phyloP scores from a whole-genome alignment of 306 rosid species.

The Notholithocarpus densiflorus region DNA sequence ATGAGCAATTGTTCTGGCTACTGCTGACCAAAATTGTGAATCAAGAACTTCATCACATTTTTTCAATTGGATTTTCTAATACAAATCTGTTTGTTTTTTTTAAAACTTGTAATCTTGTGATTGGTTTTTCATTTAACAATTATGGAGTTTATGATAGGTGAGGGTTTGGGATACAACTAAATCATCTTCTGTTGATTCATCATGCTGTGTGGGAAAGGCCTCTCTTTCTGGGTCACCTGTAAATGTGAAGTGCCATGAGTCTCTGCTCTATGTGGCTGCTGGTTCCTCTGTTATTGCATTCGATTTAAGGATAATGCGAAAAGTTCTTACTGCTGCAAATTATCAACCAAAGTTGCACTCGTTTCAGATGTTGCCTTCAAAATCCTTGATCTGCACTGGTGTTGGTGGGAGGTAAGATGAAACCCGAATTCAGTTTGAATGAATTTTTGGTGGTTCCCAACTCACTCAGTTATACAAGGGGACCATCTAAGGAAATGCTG shows the following conservation, averaged over 20 bases:
- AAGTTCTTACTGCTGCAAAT: slow-evolving; percentile 51
- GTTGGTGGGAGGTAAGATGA: slow-evolving; percentile 51
- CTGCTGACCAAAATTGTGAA: neutral
- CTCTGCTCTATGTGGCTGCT: slow-evolving; percentile 64
- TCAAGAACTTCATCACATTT: neutral
- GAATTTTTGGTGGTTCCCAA: too few relatives aligned
- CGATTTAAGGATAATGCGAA: slow-evolving; percentile 85
- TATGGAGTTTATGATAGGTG: slow-evolving; percentile 43
- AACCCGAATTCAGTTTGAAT: neutral
- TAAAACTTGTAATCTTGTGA: neutral
- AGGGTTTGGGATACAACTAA: slow-evolving; percentile 78
- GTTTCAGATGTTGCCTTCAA: slow-evolving; percentile 59
- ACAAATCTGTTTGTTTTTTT: neutral
- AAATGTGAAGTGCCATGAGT: slow-evolving; percentile 72
- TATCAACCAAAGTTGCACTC: slow-evolving; percentile 48
- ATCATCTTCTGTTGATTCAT: slow-evolving; percentile 58
- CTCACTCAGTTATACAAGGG: neutral
- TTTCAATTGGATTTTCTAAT: neutral
- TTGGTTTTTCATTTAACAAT: slow-evolving; percentile 18
- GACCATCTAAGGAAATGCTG: slow-evolving; percentile 2
- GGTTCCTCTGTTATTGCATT: slow-evolving; percentile 62
- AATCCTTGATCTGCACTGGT: slow-evolving; percentile 69
- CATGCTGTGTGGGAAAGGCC: slow-evolving; percentile 84
- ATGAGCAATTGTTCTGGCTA: neutral
- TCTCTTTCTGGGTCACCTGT: slow-evolving; percentile 55